Evolutionary conservation across 1,284 basidiomycete species (phyloP), one percentile per base, ranked within the genome.

Genomic region (Pseudozyma sp.): DNA sequence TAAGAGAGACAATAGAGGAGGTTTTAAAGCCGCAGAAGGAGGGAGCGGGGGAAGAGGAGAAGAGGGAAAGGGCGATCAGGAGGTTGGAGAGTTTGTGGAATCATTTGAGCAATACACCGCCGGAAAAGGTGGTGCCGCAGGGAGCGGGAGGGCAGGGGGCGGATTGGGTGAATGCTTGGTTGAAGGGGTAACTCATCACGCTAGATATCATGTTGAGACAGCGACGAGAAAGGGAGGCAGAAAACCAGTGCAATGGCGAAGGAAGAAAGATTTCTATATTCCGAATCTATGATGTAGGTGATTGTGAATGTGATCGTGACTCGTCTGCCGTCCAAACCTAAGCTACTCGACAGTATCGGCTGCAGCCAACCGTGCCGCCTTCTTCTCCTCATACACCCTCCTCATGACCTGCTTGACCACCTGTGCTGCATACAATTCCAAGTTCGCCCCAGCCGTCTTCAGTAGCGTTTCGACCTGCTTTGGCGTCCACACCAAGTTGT

Each of bases 401-500:
- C 65, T 45, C 58, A 77, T 59, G 19, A 76, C 68, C 21, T 58
- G 19, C 39, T 66, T 62, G 19, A 80, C 50, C 49, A 55, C 66
- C 21, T 64, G 61, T 21, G 74, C 16, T 13, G 70, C 78, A 39
- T 78, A 72, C 50, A 59, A 13, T n/a, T 77, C 77, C 43, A 79
- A 52, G 49, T 82, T 82, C 18, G 70, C 71, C 59, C 62, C 53
- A 7, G 78, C 51, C 11, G 79, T 80, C 21, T 45, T 65, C 10
- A 79, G 63, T 7, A 83, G 47, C 13, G 71, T 77, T 18, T 76
- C 49, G 21, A 83, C 80, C 62, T 83, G 78, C 14, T 75, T 70
- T 1, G 79, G 74, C 9, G 77, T 81, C 82, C 82, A 83, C 16
- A 83, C 77, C 21, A 83, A 68, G 50, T 83, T 83, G 53, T 83